Percentiles rank a stretch among this genome's conserved stretches.
Evolutionary conservation across 108 stramenopile species (phyloP).

Genomic region (Epithemia pelagica): DNA sequence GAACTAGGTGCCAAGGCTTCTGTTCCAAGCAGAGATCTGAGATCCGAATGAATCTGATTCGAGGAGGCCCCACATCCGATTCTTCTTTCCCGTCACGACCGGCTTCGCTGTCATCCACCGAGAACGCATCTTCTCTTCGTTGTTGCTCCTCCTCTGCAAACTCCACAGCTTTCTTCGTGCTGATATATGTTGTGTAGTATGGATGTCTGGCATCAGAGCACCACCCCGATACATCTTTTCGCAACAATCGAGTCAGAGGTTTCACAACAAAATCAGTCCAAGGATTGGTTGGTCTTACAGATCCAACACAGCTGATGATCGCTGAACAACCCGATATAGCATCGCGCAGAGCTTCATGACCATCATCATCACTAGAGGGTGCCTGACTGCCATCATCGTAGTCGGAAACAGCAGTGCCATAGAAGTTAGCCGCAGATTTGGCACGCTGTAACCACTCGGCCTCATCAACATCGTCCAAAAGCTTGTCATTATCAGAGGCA

Average conservation of each 20-base stretch:
- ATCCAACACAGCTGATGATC: constrained; percentile 61
- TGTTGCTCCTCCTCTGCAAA: constrained; percentile 58
- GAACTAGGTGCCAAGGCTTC: constrained; percentile 46
- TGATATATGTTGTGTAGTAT: constrained; percentile 53
- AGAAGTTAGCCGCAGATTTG: constrained; percentile 31
- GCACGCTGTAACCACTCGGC: constrained; percentile 25
- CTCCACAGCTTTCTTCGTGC: constrained; percentile 50
- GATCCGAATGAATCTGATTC: constrained; percentile 67
- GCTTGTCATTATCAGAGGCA: constrained; percentile 33
- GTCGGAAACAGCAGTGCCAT: constrained; percentile 24
- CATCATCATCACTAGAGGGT: constrained; percentile 9
- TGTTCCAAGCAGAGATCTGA: constrained; percentile 40
- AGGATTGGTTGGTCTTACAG: constrained; percentile 45
- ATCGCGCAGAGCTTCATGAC: constrained; percentile 41
- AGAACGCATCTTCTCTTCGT: constrained; percentile 36
- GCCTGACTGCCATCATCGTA: constrained; percentile 34
- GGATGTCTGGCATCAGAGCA: constrained; percentile 61
- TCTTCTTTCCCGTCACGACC: constrained; percentile 19
- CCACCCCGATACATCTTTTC: constrained; percentile 48
- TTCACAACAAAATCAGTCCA: constrained; percentile 52
- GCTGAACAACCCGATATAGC: constrained; percentile 46
- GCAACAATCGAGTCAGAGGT: constrained; percentile 44
- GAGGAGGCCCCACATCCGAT: constrained; percentile 11
- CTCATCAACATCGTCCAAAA: constrained; percentile 24
- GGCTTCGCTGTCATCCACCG: constrained; percentile 6